phyloP scores from a whole-genome alignment of 768 basidiomycete genomes.

The Scleroderma citrinum region DNA sequence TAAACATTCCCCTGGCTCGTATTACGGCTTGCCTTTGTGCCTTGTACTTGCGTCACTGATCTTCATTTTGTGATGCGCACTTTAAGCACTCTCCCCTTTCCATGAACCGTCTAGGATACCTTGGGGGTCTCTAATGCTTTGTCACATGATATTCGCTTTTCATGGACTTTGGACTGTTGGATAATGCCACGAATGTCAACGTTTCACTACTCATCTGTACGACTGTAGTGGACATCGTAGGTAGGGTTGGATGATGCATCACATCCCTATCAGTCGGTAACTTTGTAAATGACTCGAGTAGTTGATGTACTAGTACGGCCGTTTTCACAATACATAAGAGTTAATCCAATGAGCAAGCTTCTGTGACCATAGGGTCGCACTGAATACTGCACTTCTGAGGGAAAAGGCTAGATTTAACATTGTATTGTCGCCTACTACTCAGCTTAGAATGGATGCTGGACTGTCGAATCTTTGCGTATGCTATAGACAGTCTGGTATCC shows the following conservation, averaged over 20 bases:
- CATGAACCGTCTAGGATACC: background rate
- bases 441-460: too few species aligned
- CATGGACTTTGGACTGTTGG: conserved; percentile 13
- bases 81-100: background rate
- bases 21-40: conserved; percentile 8
- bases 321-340: background rate
- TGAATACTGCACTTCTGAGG: too few species aligned
- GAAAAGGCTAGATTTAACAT: too few species aligned
- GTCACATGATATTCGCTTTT: conserved; percentile 9
- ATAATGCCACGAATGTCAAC: background rate
- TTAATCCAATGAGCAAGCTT: background rate
- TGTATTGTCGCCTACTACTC: too few species aligned
- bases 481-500: too few species aligned
- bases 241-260: background rate
- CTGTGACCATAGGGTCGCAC: background rate
- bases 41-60: conserved; percentile 13
- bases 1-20: conserved; percentile 12
- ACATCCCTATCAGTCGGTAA: background rate
- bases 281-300: background rate
- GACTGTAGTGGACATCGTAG: conserved; percentile 4
- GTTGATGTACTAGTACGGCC: background rate
- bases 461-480: too few species aligned
- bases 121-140: background rate
- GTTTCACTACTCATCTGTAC: conserved; percentile 4
- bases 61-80: background rate